phyloP scores from a whole-genome alignment of 2,329 filamentous ascomycete species.

The Thielaviopsis populi region DNA sequence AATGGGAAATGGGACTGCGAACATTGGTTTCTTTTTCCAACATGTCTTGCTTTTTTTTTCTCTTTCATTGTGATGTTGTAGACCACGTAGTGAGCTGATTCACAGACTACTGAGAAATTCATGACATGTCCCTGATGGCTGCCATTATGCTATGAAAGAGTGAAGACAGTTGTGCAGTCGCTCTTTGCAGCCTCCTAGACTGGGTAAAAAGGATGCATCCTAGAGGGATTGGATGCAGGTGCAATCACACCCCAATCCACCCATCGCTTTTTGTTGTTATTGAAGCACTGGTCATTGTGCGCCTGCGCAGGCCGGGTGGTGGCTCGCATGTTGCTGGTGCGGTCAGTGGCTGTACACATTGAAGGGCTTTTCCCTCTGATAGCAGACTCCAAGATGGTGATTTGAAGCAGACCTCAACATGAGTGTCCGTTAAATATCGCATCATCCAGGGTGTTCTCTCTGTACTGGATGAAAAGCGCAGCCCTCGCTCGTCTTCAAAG shows the following conservation, averaged over 20 bases:
- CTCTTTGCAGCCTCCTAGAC: background rate
- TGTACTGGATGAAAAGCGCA: background rate
- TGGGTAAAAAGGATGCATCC: background rate
- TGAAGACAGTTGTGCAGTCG: background rate
- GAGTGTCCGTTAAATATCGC: background rate
- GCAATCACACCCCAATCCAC: background rate
- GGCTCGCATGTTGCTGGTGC: background rate
- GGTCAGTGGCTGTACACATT: background rate
- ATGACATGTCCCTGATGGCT: background rate
- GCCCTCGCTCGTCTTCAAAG: background rate
- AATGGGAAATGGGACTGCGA: constrained; percentile 8
- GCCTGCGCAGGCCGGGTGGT: background rate
- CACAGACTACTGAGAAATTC: too few relatives aligned
- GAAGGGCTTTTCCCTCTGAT: background rate
- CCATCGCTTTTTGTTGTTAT: background rate
- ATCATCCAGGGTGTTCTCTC: background rate
- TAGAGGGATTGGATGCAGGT: background rate
- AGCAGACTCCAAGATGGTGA: background rate
- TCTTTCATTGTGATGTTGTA: background rate
- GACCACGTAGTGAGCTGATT: background rate
- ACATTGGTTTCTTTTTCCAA: background rate
- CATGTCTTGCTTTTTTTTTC: too few relatives aligned
- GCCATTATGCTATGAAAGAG: background rate
- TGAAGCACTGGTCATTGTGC: background rate
- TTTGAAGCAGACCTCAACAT: background rate